Conservation (phyloP, 352 stramenopile genomes). For the Bremia lactucae region DNA sequence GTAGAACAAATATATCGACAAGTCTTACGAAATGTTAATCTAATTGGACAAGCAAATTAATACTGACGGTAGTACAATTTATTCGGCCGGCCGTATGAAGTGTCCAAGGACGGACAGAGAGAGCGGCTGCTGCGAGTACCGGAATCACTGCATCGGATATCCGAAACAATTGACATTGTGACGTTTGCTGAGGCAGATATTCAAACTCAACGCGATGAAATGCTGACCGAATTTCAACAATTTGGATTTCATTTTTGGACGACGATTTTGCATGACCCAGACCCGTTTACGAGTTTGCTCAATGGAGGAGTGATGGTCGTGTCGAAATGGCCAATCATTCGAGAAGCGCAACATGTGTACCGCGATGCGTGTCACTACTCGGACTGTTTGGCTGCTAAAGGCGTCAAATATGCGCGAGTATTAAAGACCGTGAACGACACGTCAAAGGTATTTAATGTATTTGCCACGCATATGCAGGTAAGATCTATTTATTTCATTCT, state of each 20-base stretch:
- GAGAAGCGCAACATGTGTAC: constrained; percentile 73
- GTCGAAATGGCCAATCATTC: constrained; percentile 71
- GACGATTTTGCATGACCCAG: constrained; percentile 57
- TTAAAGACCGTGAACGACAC: constrained; percentile 39
- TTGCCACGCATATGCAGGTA: constrained; percentile 80
- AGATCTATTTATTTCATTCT: too few species aligned
- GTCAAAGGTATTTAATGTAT: constrained; percentile 78
- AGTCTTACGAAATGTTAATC: neutral
- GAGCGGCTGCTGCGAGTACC: constrained; percentile 57
- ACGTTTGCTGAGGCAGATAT: constrained; percentile 69
- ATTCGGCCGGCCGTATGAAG: constrained; percentile 56
- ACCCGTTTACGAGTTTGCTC: constrained; percentile 71
- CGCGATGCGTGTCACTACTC: constrained; percentile 68
- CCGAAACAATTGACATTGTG: constrained; percentile 51
- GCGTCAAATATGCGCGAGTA: constrained; percentile 71
- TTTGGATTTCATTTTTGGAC: constrained; percentile 55
- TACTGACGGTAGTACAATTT: constrained; percentile 59
- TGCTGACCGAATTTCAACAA: constrained; percentile 47
- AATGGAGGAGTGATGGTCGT: constrained; percentile 77
- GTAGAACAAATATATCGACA: constrained; percentile 8
- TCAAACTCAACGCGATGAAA: constrained; percentile 33
- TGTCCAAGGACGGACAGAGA: constrained; percentile 59
- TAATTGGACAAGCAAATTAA: neutral
- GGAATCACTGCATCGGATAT: constrained; percentile 32
- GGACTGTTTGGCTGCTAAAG: constrained; percentile 75